Base-by-base conservation (phyloP, 345 rosid genomes). In the Nasturtium officinale region DNA sequence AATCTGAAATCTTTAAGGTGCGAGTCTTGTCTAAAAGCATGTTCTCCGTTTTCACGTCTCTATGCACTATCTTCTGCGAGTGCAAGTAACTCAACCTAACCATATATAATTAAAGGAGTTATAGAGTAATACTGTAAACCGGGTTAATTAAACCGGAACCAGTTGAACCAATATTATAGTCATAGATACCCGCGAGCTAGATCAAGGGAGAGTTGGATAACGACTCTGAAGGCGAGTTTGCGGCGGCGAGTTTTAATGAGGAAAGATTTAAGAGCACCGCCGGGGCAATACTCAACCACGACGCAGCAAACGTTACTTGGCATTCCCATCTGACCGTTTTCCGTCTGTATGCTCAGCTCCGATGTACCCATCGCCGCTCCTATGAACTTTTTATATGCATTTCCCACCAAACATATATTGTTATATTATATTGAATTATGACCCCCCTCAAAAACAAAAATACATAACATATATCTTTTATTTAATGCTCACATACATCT, bases 11-110 rank as follows among this genome's bases (percentile, higher is more conserved):
- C 79, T 95, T 94, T 23, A 95, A 81, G 0, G 88, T 89, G 10
- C 99, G 88, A 7, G 90, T 64, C 87, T 85, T 95, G 81, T 95
- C 96, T 68, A 95, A 67, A 53, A 95, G 88, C 99, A 95, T 91
- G 84, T 95, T 95, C 79, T 95, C 99, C 12, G 99, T 95, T 81
- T 95, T 94, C 43, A 95, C 99, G 73, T 95, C 99, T 85, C 99
- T 84, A 78, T 95, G 99, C 59, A 91, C 99, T 4, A 91, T 91
- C 83, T 91, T 95, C 83, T 89, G 25, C 28, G 87, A 83, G 65
- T 95, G 99, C 80, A 95, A 91, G 80, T 95, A 91, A 79, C 93
- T 87, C 79, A 91, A 83, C 91, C 98, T 95, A 45, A 40, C 9
- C 18, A 45, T 13, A 60, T 6, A 35, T 17, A 8, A 9, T 11